A percentile compares a stretch with the other conserved stretches of the same genome.
Evolutionary conservation across 2,329 filamentous ascomycete genomes (phyloP).

Genomic region (Fusarium sp.): DNA sequence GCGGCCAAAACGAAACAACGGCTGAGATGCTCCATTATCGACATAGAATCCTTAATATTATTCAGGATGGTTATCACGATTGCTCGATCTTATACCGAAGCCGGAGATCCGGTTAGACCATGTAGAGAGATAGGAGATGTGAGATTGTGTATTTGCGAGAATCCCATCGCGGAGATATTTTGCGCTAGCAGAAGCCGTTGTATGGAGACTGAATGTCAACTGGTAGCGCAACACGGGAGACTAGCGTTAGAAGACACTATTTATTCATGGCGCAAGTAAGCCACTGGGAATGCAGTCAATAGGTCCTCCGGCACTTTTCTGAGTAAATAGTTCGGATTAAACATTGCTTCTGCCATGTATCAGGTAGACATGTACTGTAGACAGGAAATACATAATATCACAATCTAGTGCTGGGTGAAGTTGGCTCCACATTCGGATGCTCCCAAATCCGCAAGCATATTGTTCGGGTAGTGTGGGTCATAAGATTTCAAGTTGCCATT

Average conservation of each 20-base stretch:
- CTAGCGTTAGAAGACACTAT: background rate
- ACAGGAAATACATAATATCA: background rate
- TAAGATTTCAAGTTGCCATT: background rate
- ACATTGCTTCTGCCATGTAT: background rate
- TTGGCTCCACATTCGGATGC: background rate
- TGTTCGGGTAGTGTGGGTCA: background rate
- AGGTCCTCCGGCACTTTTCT: background rate
- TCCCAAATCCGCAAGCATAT: background rate
- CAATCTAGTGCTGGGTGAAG: background rate
- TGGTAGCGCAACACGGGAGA: slow-evolving; percentile 12
- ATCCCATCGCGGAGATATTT: background rate
- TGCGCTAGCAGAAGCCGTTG: slow-evolving; percentile 11
- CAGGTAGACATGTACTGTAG: background rate
- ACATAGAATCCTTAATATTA: slow-evolving; percentile 5
- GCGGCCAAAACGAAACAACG: slow-evolving; percentile 22
- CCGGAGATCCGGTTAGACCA: background rate
- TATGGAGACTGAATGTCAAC: slow-evolving; percentile 1
- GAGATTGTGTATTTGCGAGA: slow-evolving; percentile 1
- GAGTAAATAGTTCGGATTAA: background rate
- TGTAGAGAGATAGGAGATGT: background rate
- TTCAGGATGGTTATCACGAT: background rate
- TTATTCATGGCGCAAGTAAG: slow-evolving; percentile 28
- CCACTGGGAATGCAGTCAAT: slow-evolving; percentile 18
- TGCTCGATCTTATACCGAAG: background rate
- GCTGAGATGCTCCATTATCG: slow-evolving; percentile 9